Percentiles rank a stretch among this genome's conserved stretches.
These are phyloP conservation scores for Cerrena zonata DNA, from an alignment of 1,284 basidiomycete species.

Conservation along the genomic window DNA sequence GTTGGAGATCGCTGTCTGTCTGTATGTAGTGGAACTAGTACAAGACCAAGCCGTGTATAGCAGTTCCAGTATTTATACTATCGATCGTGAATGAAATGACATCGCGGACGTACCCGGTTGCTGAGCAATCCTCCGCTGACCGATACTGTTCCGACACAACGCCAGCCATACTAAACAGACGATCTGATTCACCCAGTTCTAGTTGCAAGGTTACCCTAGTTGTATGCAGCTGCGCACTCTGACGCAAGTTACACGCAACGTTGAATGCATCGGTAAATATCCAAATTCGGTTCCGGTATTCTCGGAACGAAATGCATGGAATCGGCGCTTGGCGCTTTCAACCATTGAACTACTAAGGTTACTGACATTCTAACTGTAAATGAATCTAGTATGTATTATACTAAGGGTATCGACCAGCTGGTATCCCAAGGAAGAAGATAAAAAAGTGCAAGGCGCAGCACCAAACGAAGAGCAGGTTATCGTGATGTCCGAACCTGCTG, in stretches of 20 bases:
- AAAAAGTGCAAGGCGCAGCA: background rate
- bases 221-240: background rate
- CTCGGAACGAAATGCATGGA: background rate
- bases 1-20: too few relatives aligned
- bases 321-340: too few relatives aligned
- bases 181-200: too few relatives aligned
- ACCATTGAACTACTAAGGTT: too few relatives aligned
- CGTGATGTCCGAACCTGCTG: slow-evolving; percentile 26
- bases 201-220: background rate
- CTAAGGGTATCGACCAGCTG: too few relatives aligned
- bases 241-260: slow-evolving; percentile 1
- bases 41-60: background rate
- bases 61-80: background rate
- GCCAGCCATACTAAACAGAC: too few relatives aligned
- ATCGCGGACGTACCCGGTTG: background rate
- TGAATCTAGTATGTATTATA: too few relatives aligned
- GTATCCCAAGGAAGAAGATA: background rate
- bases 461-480: background rate
- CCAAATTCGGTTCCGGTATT: background rate
- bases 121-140: background rate
- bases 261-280: background rate
- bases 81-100: background rate
- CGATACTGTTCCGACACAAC: background rate
- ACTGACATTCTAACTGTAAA: too few relatives aligned
- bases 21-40: background rate